Conservation (phyloP, 169 alveolate genomes). For the Eimeria maxima region DNA sequence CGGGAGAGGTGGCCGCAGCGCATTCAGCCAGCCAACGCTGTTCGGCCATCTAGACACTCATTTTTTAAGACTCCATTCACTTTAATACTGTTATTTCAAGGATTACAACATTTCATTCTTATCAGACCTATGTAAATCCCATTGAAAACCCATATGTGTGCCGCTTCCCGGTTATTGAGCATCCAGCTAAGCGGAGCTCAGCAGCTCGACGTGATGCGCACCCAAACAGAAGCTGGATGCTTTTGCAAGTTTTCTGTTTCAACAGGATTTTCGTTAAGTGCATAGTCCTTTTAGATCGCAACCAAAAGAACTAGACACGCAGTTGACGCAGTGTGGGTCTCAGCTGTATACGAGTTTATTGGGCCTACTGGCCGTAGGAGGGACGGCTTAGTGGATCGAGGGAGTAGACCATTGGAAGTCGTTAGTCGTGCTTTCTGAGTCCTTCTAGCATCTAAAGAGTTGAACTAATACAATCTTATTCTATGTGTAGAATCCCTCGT, state of each 20-base stretch:
- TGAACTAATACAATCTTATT: too few relatives aligned
- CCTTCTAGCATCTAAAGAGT: background rate
- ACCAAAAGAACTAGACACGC: background rate
- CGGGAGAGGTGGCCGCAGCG: constrained; percentile 27
- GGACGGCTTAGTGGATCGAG: background rate
- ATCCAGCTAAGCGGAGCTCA: background rate
- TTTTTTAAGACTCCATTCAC: background rate
- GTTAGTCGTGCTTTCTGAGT: background rate
- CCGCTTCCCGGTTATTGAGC: background rate
- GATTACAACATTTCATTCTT: background rate
- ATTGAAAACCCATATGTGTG: background rate
- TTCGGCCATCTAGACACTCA: background rate
- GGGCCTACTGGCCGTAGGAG: background rate
- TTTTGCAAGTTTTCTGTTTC: background rate
- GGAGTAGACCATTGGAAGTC: background rate
- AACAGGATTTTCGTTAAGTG: background rate
- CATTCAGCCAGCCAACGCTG: background rate
- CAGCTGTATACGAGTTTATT: background rate
- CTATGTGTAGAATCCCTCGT: background rate
- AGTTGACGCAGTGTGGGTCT: background rate
- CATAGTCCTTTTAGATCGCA: background rate
- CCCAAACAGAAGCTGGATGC: background rate
- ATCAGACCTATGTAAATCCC: background rate
- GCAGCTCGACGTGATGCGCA: background rate
- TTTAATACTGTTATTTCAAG: background rate